Conservation (phyloP, 805 yeast genomes). For the Cyberlindnera maclurae region DNA sequence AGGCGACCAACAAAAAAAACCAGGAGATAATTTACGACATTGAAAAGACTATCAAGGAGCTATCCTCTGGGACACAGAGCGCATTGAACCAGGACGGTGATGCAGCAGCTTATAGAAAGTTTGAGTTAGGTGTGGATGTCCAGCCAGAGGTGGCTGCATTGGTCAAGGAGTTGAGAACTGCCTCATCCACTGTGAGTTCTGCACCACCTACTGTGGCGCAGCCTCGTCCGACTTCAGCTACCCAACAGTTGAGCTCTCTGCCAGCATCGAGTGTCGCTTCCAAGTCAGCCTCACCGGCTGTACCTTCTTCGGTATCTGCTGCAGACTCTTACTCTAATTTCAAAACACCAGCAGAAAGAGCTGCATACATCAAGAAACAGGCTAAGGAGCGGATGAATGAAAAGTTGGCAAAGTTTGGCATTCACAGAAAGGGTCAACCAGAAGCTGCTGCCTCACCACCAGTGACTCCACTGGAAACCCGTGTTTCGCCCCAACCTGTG, state of each 20-base stretch:
- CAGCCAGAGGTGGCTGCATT: slow-evolving; percentile 59
- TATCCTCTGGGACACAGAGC: slow-evolving; percentile 37
- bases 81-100: slow-evolving; percentile 26
- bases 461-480: not conserved
- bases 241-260: slow-evolving; percentile 5
- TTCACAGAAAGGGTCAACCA: slow-evolving; percentile 28
- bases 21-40: slow-evolving; percentile 62
- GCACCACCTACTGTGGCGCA: not conserved
- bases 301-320: slow-evolving; percentile 16
- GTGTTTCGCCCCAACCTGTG: slow-evolving; percentile 4
- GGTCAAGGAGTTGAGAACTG: slow-evolving; percentile 44
- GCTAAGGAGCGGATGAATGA: slow-evolving; percentile 80
- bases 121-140: slow-evolving; percentile 80
- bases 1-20: slow-evolving; percentile 47
- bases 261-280: not conserved
- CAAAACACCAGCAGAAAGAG: slow-evolving; percentile 56
- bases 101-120: slow-evolving; percentile 53
- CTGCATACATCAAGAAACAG: slow-evolving; percentile 78
- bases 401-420: slow-evolving; percentile 71
- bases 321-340: slow-evolving; percentile 24
- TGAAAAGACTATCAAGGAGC: slow-evolving; percentile 58
- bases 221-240: not conserved
- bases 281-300: slow-evolving; percentile 10
- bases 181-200: not conserved
- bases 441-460: slow-evolving; percentile 1